Conservation (phyloP, 371 early-diverging fungal species). For the Rhizopus arrhizus region DNA sequence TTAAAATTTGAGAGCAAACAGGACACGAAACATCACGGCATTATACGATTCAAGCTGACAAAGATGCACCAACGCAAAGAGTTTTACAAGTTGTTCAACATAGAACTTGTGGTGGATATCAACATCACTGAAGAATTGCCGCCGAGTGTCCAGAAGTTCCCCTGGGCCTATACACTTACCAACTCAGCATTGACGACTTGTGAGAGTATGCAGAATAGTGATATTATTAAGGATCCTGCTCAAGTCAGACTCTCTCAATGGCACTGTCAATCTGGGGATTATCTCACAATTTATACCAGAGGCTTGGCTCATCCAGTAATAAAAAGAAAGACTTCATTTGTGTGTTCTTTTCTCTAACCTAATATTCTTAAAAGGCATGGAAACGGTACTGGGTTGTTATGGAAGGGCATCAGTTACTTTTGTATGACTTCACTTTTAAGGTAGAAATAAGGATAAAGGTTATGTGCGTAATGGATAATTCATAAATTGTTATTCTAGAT, state of each 20-base stretch:
- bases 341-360: too few relatives aligned
- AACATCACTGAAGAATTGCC: conserved; percentile 23
- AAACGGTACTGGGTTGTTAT: conserved; percentile 27
- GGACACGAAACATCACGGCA: conserved; percentile 23
- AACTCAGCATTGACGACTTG: not conserved
- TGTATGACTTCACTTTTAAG: conserved; percentile 30
- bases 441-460: conserved; percentile 1
- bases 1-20: conserved; percentile 24
- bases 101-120: conserved; percentile 26
- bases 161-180: conserved; percentile 20
- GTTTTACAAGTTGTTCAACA: conserved; percentile 6
- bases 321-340: too few relatives aligned
- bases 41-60: conserved; percentile 18
- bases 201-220: not conserved
- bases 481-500: not conserved
- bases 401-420: conserved; percentile 13
- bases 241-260: conserved; percentile 10
- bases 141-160: conserved; percentile 19
- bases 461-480: too few relatives aligned
- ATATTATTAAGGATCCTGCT: conserved; percentile 1
- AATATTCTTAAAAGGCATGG: conserved; percentile 20
- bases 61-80: conserved; percentile 13
- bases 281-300: conserved; percentile 30
- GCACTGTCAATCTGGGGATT: conserved; percentile 25
- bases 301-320: conserved; percentile 28